Evolutionary conservation across 768 basidiomycete species (phyloP).

Genomic region (Mycena galericulata): DNA sequence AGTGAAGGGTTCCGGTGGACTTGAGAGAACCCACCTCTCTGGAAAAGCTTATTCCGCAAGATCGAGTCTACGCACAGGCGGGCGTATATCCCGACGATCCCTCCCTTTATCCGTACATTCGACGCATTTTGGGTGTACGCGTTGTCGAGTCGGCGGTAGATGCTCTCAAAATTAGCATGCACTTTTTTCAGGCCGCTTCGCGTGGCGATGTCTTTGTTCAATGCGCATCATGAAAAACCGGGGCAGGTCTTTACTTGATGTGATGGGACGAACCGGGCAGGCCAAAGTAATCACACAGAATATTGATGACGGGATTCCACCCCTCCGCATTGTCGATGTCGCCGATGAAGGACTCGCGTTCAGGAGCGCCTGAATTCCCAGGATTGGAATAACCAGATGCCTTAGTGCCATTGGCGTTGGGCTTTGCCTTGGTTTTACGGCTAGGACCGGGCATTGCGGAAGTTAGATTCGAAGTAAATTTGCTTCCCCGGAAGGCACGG

Average conservation of each 20-base stretch:
- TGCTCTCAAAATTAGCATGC: slow-evolving; percentile 65
- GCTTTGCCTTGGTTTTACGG: slow-evolving; percentile 31
- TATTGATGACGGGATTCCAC: slow-evolving; percentile 60
- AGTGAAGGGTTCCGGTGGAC: background rate
- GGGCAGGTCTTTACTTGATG: background rate
- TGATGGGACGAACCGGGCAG: slow-evolving; percentile 61
- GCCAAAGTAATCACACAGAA: slow-evolving; percentile 62
- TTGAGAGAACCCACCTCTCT: slow-evolving; percentile 55
- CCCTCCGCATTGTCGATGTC: slow-evolving; percentile 61
- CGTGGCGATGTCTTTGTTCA: slow-evolving; percentile 61
- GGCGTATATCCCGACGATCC: slow-evolving; percentile 70
- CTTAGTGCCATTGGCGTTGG: background rate
- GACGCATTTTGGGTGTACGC: slow-evolving; percentile 55
- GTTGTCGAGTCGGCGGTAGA: slow-evolving; percentile 63
- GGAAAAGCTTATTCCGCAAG: slow-evolving; percentile 68
- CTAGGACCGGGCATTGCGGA: slow-evolving; percentile 34
- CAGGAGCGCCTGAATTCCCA: background rate
- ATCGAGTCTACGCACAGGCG: slow-evolving; percentile 73
- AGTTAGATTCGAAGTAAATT: background rate
- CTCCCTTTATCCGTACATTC: slow-evolving; percentile 64
- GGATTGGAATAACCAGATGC: background rate
- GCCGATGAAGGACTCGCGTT: slow-evolving; percentile 47
- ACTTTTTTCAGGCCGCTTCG: slow-evolving; percentile 73
- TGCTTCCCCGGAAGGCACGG: too few species aligned
- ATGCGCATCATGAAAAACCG: background rate